Evolutionary conservation across 176 grass and related monocot species (phyloP).

Genomic region (Thinopyrum elongatum): DNA sequence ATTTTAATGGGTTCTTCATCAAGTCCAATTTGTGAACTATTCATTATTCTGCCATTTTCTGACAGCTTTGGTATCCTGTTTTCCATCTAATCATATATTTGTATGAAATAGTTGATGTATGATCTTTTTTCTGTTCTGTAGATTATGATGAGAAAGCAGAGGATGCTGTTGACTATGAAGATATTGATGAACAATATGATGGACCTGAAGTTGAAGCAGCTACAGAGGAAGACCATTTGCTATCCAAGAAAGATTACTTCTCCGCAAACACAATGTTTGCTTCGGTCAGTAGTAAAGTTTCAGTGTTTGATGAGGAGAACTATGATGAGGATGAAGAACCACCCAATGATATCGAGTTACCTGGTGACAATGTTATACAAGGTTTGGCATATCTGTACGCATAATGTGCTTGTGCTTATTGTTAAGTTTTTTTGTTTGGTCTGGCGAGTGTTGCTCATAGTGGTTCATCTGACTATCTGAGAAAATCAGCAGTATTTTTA

Average conservation of each 20-base stretch:
- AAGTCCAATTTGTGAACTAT: neutral
- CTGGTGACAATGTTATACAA: slow-evolving; percentile 22
- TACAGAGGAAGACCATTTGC: slow-evolving; percentile 89
- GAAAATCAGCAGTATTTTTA: neutral
- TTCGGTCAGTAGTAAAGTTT: slow-evolving; percentile 47
- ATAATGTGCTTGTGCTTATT: neutral
- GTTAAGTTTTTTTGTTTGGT: neutral
- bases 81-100: neutral
- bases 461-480: neutral
- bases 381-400: slow-evolving; percentile 30
- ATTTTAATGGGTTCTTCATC: neutral
- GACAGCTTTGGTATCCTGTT: slow-evolving; percentile 9
- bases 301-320: slow-evolving; percentile 89
- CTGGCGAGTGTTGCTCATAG: slow-evolving; percentile 11
- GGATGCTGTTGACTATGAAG: slow-evolving; percentile 98
- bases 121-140: slow-evolving; percentile 33
- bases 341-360: slow-evolving; percentile 35
- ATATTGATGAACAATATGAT: slow-evolving; percentile 99
- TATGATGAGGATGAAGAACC: slow-evolving; percentile 91
- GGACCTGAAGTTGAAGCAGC: slow-evolving; percentile 88
- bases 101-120: slow-evolving; percentile 20
- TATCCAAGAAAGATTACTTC: slow-evolving; percentile 82
- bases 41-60: slow-evolving; percentile 5
- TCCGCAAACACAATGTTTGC: slow-evolving; percentile 56
- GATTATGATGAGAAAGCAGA: slow-evolving; percentile 99